Evolutionary conservation across 108 stramenopile species (phyloP), one percentile per base, ranked within the genome.

Genomic region (Cyclotella choctawhatcheeana): DNA sequence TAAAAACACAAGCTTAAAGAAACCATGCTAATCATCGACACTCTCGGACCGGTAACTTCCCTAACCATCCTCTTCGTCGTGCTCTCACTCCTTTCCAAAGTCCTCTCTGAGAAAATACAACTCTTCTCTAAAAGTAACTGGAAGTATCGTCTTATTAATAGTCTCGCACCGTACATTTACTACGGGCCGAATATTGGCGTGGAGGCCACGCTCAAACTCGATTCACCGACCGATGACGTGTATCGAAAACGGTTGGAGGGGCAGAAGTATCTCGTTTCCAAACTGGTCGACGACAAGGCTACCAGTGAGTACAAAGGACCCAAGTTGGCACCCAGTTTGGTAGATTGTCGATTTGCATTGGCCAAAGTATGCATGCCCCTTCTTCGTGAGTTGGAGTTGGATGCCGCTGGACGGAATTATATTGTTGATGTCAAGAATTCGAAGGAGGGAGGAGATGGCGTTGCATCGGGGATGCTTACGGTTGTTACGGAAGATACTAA

Each of bases 311-410:
- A 25, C 22, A 24, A 47, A 2, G 50, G 69, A 24, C 10, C 71
- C 2, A 62, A 58, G 4, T 62, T 81, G 6, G 58, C 76, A 32
- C 12, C 71, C 5, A 66, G 71, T 20, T 32, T 84, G 52, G 84
- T 84, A 0, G 84, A 84, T 48, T 84, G 84, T 43, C 56, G 84
- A 1, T 84, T 84, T 61, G 47, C 79, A 2, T 40, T 84, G 30
- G 76, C 80, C 13, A 84, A 84, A 56, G 84, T 84, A 6, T 77
- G 69, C 37, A 81, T 84, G 80, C 84, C 84, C 0, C 45, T 84
- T 13, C 31, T 84, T 35, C 54, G 84, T 3, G 84, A 84, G 34
- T 44, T 84, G 29, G 84, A 84, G 69, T 84, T 81, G 51, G 24
- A 50, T 25, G 29, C 59, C 17, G 50, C 59, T 10, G 59, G 62